Percentiles rank a stretch among this genome's conserved stretches.
Evolutionary conservation across 2,329 filamentous ascomycete genomes (phyloP).

Genomic region (Alternaria incomplexa): DNA sequence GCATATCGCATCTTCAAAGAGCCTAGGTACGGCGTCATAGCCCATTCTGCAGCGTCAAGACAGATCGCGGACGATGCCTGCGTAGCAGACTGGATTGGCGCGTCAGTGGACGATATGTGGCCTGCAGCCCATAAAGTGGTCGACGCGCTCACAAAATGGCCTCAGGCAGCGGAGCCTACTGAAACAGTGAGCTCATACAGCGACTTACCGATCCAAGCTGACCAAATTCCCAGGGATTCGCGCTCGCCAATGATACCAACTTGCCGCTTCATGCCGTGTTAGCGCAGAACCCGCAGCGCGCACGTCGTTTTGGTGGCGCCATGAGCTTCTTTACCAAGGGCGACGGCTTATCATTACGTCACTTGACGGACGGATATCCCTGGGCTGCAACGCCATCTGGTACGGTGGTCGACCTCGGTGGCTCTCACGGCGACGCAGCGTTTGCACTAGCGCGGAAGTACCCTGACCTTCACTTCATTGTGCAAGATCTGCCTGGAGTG

Average conservation of each 20-base stretch:
- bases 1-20: conserved; percentile 21
- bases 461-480: too few relatives aligned
- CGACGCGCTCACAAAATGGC: too few relatives aligned
- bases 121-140: not conserved
- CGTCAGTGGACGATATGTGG: conserved; percentile 2
- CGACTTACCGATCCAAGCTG: not conserved
- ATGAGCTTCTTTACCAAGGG: not conserved
- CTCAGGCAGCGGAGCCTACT: too few relatives aligned
- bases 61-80: not conserved
- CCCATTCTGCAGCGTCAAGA: conserved; percentile 12
- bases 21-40: conserved; percentile 6
- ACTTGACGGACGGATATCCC: not conserved
- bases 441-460: too few relatives aligned
- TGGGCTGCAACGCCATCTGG: not conserved
- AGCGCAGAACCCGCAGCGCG: not conserved
- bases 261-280: conserved; percentile 19
- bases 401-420: not conserved
- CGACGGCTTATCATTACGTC: not conserved
- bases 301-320: too few relatives aligned
- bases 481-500: too few relatives aligned
- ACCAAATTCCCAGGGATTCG: not conserved
- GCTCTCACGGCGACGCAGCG: too few relatives aligned
- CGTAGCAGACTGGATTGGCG: not conserved
- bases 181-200: too few relatives aligned
- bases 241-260: not conserved